phyloP scores from a whole-genome alignment of 345 rosid genomes.

The Clarkia xantiana region DNA sequence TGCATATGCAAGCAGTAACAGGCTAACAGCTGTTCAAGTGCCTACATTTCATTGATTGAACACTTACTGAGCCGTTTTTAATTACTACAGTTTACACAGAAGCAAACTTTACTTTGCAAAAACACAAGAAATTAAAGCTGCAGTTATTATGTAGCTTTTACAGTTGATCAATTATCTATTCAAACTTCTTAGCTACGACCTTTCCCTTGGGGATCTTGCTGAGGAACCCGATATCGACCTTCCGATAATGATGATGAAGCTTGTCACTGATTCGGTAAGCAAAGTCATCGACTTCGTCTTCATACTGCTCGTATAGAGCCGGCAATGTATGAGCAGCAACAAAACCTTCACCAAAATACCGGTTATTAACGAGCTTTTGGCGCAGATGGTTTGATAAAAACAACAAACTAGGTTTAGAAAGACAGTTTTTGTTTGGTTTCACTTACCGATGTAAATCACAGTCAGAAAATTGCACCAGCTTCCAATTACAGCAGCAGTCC shows the following conservation, averaged over 20 bases:
- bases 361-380: neutral
- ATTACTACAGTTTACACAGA: too few species aligned
- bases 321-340: constrained; percentile 91
- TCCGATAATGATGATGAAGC: constrained; percentile 47
- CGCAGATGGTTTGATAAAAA: neutral
- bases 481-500: constrained; percentile 71
- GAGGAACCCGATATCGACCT: constrained; percentile 46
- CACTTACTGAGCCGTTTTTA: too few species aligned
- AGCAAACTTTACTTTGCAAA: too few species aligned
- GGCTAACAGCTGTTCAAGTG: too few species aligned
- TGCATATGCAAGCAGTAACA: too few species aligned
- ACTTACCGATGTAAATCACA: constrained; percentile 77
- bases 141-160: too few species aligned
- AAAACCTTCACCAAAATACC: constrained; percentile 34
- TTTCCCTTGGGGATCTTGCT: constrained; percentile 69
- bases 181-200: constrained; percentile 47
- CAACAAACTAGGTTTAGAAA: too few species aligned
- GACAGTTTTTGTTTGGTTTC: too few species aligned
- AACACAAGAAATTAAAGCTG: too few species aligned
- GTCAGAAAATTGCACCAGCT: constrained; percentile 94
- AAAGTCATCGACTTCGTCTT: constrained; percentile 62
- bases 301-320: constrained; percentile 70
- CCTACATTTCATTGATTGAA: too few species aligned
- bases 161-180: constrained; percentile 14
- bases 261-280: constrained; percentile 31